phyloP scores from a whole-genome alignment of 352 stramenopile genomes.

The Pythium monospermum region DNA sequence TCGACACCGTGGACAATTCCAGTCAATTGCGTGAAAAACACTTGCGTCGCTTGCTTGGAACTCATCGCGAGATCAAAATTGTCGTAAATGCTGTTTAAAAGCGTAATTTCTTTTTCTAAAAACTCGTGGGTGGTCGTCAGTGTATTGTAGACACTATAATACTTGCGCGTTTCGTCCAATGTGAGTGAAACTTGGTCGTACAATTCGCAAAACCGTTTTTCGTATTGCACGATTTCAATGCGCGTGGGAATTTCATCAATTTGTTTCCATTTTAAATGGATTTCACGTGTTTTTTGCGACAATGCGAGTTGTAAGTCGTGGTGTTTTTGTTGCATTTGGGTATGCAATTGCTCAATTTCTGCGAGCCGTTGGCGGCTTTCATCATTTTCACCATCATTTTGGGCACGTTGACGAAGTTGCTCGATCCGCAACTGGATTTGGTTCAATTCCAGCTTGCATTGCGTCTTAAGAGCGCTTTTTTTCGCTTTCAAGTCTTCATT shows the following conservation, averaged over 20 bases:
- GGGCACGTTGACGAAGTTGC: constrained; percentile 33
- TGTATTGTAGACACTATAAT: constrained; percentile 87
- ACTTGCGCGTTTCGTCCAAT: constrained; percentile 87
- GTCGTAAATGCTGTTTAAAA: constrained; percentile 82
- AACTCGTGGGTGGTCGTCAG: constrained; percentile 77
- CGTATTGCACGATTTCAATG: constrained; percentile 88
- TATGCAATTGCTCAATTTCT: constrained; percentile 66
- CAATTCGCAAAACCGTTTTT: constrained; percentile 85
- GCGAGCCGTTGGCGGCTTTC: constrained; percentile 38
- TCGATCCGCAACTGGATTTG: constrained; percentile 31
- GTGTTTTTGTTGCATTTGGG: constrained; percentile 59
- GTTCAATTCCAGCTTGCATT: constrained; percentile 41
- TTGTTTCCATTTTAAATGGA: constrained; percentile 55
- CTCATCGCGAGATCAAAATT: constrained; percentile 80
- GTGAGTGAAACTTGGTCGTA: constrained; percentile 86
- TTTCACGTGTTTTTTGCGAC: constrained; percentile 45
- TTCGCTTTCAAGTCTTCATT: constrained; percentile 55
- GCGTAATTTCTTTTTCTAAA: constrained; percentile 80
- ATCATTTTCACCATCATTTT: constrained; percentile 34
- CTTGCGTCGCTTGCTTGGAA: constrained; percentile 47
- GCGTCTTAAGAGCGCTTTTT: constrained; percentile 38
- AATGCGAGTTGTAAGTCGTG: constrained; percentile 60
- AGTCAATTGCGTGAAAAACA: constrained; percentile 78
- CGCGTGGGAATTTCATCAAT: constrained; percentile 84
- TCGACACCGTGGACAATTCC: constrained; percentile 61